Conservation (phyloP, 345 rosid genomes). For the Citrus unshiu region DNA sequence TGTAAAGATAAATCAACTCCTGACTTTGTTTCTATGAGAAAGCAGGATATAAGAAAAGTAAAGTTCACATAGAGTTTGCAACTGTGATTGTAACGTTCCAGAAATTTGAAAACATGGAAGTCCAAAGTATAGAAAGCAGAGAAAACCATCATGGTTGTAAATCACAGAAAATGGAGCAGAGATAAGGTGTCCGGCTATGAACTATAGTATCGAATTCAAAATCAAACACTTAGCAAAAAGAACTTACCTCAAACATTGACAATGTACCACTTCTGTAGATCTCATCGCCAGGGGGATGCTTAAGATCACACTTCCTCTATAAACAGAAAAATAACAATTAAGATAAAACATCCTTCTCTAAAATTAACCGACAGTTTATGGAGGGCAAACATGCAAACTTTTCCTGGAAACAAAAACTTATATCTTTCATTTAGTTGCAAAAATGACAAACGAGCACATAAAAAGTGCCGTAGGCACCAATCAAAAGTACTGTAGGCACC, state of each 20-base stretch:
- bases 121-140: background rate
- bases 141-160: background rate
- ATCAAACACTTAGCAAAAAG: background rate
- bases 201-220: background rate
- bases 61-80: background rate
- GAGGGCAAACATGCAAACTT: background rate
- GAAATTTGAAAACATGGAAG: background rate
- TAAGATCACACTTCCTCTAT: conserved; percentile 91
- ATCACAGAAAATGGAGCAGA: background rate
- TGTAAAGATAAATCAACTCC: background rate
- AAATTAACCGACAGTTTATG: background rate
- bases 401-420: background rate
- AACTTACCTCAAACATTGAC: conserved; percentile 96
- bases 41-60: background rate
- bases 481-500: background rate
- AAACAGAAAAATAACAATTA: background rate
- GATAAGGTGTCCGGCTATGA: background rate
- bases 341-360: background rate
- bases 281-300: conserved; percentile 99
- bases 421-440: background rate
- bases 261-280: conserved; percentile 93
- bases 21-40: background rate
- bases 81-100: background rate
- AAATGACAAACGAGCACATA: background rate
- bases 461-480: background rate